phyloP scores from a whole-genome alignment of 768 basidiomycete genomes.

The Gyrodon lividus region DNA sequence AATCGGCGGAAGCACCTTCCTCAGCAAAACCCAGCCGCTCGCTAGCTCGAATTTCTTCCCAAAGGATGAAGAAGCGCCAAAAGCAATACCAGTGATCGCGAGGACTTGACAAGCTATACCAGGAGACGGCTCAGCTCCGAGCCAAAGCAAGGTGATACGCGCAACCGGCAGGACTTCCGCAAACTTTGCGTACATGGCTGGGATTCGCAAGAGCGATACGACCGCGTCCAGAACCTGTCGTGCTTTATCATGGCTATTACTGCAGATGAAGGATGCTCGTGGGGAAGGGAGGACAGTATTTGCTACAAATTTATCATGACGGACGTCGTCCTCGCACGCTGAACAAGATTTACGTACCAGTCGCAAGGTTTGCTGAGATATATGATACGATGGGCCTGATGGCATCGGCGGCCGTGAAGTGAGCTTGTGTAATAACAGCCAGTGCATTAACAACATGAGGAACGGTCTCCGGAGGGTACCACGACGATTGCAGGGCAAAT shows the following conservation, averaged over 20 bases:
- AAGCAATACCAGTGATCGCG: conserved; percentile 54
- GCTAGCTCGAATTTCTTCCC: conserved; percentile 80
- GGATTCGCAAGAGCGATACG: conserved; percentile 57
- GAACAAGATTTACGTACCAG: conserved; percentile 42
- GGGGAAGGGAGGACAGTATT: conserved; percentile 9
- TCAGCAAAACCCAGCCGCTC: conserved; percentile 79
- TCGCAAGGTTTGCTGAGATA: conserved; percentile 75
- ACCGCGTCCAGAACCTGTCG: conserved; percentile 67
- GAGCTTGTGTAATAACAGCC: conserved; percentile 55
- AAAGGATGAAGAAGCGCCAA: conserved; percentile 60
- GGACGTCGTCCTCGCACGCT: neutral
- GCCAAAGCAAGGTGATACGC: conserved; percentile 74
- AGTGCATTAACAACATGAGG: conserved; percentile 58
- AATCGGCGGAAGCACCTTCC: conserved; percentile 58
- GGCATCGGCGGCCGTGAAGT: conserved; percentile 69
- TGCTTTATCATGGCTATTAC: conserved; percentile 51
- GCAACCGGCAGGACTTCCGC: conserved; percentile 71
- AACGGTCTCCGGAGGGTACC: conserved; percentile 57
- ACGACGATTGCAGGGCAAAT: conserved; percentile 78
- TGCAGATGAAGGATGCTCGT: conserved; percentile 7
- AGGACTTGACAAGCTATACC: conserved; percentile 60
- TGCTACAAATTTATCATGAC: neutral
- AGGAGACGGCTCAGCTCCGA: conserved; percentile 71
- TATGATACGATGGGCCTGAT: conserved; percentile 89
- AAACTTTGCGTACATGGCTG: conserved; percentile 66